Percentiles rank a stretch among this genome's conserved stretches.
These are phyloP conservation scores for Tetragonia tetragonoides DNA, from an alignment of 148 eudicot genomes.

Conservation along the genomic window DNA sequence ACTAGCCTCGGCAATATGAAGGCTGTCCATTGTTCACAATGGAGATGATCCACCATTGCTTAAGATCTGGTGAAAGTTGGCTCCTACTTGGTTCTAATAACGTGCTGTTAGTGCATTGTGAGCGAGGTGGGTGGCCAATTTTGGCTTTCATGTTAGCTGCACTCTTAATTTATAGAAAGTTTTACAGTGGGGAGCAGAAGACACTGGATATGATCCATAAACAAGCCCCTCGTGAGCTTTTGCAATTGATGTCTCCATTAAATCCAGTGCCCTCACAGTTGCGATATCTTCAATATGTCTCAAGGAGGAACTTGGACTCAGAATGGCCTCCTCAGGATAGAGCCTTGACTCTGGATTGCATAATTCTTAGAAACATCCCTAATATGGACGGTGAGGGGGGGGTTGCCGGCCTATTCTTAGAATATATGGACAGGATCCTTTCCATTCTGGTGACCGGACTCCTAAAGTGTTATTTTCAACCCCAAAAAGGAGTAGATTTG, in stretches of 20 bases:
- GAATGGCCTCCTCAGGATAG: conserved; percentile 78
- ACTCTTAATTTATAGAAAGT: conserved; percentile 68
- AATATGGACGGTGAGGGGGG: conserved; percentile 74
- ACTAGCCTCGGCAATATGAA: conserved; percentile 70
- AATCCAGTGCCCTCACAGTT: conserved; percentile 84
- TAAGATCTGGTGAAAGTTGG: conserved; percentile 77
- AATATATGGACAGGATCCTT: conserved; percentile 74
- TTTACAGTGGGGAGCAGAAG: conserved; percentile 61
- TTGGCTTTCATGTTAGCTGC: conserved; percentile 84
- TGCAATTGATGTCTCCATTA: conserved; percentile 62
- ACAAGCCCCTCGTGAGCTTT: conserved; percentile 78
- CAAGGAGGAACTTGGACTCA: conserved; percentile 63
- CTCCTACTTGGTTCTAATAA: conserved; percentile 70
- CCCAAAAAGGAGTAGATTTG: conserved; percentile 51
- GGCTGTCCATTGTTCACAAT: conserved; percentile 64
- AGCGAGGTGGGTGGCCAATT: conserved; percentile 74
- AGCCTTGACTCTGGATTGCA: conserved; percentile 63
- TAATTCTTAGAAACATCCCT: conserved; percentile 72
- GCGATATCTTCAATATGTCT: conserved; percentile 85
- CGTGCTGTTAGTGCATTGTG: conserved; percentile 79
- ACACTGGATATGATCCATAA: conserved; percentile 76
- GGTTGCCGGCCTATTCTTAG: conserved; percentile 78
- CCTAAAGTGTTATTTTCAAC: conserved; percentile 64
- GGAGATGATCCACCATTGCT: conserved; percentile 75
- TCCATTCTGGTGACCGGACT: conserved; percentile 43